These are phyloP conservation scores for Scleromitrula shiraiana DNA, from an alignment of 2,329 filamentous ascomycete genomes.

Conservation along the genomic window DNA sequence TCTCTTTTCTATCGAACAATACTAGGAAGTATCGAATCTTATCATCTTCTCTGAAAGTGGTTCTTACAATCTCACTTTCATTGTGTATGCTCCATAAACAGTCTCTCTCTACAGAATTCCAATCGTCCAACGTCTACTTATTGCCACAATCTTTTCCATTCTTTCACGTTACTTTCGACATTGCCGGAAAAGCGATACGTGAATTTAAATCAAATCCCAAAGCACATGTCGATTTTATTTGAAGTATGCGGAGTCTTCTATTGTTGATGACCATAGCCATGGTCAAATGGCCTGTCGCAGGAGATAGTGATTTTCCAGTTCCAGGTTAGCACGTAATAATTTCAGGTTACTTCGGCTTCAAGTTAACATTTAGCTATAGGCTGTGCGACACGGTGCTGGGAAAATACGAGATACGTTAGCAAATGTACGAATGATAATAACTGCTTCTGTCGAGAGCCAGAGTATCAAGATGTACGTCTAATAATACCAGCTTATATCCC, in stretches of 20 bases:
- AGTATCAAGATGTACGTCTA: constrained; percentile 28
- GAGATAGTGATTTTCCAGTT: constrained; percentile 10
- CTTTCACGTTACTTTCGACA: too few species aligned
- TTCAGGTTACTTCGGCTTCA: background rate
- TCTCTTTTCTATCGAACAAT: too few species aligned
- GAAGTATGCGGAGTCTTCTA: constrained; percentile 10
- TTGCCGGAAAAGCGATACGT: too few species aligned
- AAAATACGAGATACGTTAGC: constrained; percentile 31
- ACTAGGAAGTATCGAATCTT: too few species aligned
- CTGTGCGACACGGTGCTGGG: constrained; percentile 30
- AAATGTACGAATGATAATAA: constrained; percentile 23
- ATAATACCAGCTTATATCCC: background rate
- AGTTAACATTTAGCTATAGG: constrained; percentile 14
- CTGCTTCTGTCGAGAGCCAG: constrained; percentile 29
- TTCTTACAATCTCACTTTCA: too few species aligned
- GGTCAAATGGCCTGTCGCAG: constrained; percentile 8
- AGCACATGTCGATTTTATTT: background rate
- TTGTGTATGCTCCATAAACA: too few species aligned
- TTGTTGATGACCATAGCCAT: constrained; percentile 13
- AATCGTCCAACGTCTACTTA: too few species aligned
- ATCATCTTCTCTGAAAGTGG: too few species aligned
- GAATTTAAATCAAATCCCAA: background rate
- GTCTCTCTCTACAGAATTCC: too few species aligned
- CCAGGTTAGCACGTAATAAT: constrained; percentile 12
- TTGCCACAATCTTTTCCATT: too few species aligned